These are phyloP conservation scores for Blastobotrys chiropterorum DNA, from an alignment of 805 yeast species.

Conservation along the genomic window DNA sequence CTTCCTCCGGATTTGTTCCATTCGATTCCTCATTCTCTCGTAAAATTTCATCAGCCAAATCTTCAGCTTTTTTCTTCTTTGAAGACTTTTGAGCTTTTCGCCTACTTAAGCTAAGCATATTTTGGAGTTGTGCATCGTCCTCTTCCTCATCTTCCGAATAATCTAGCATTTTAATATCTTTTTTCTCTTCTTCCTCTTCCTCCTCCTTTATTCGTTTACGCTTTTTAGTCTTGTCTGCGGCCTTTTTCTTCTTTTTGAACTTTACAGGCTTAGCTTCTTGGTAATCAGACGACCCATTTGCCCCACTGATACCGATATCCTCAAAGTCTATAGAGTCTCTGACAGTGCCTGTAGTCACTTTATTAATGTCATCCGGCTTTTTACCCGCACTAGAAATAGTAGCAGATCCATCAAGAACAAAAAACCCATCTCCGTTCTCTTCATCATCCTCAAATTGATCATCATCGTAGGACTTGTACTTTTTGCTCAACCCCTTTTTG, in stretches of 20 bases:
- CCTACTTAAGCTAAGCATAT: constrained; percentile 26
- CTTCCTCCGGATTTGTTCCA: background rate
- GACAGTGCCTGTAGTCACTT: too few species aligned
- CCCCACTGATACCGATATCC: constrained; percentile 8
- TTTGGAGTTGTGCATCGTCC: constrained; percentile 36
- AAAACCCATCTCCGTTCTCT: constrained; percentile 25
- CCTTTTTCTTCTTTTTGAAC: constrained; percentile 41
- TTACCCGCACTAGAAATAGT: constrained; percentile 28
- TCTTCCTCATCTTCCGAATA: constrained; percentile 11
- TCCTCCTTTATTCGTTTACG: constrained; percentile 34
- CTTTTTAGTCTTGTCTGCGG: constrained; percentile 34
- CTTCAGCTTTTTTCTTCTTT: constrained; percentile 10
- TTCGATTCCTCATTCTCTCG: constrained; percentile 5
- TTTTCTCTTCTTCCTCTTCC: constrained; percentile 26
- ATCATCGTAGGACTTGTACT: constrained; percentile 20
- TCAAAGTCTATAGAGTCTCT: constrained; percentile 3
- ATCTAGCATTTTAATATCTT: too few species aligned
- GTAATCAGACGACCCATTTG: constrained; percentile 25
- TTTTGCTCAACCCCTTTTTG: constrained; percentile 29
- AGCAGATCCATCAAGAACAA: constrained; percentile 31
- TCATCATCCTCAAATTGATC: constrained; percentile 26
- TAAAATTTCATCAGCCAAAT: constrained; percentile 2
- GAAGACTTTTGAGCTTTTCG: constrained; percentile 22
- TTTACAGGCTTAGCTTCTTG: constrained; percentile 32
- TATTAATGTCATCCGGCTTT: constrained; percentile 14